A percentile compares a stretch with the other conserved stretches of the same genome.
Evolutionary conservation across 2,329 filamentous ascomycete species (phyloP).

Genomic region (Phialemonium atrogriseum): DNA sequence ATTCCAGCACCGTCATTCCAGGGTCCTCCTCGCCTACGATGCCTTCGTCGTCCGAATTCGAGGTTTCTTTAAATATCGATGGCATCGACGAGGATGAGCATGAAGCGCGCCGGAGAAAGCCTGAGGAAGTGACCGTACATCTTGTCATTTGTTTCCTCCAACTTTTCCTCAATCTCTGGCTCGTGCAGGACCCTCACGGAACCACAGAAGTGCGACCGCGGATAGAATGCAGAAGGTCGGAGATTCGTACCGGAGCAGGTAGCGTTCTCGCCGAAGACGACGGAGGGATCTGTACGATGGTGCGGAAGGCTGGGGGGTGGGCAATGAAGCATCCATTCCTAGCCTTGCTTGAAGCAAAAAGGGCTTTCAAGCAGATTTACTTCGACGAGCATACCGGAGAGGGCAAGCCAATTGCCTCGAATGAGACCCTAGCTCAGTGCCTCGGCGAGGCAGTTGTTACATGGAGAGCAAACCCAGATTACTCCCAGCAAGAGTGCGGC

Average conservation of each 20-base stretch:
- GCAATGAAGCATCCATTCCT: slow-evolving; percentile 2
- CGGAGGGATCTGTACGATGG: neutral
- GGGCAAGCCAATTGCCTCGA: slow-evolving; percentile 1
- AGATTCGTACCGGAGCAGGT: neutral
- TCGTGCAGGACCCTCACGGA: neutral
- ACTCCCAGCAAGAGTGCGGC: neutral
- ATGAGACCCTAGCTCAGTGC: slow-evolving; percentile 3
- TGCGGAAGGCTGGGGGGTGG: neutral
- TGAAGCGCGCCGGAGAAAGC: neutral
- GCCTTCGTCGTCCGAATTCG: slow-evolving; percentile 2
- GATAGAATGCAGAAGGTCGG: neutral
- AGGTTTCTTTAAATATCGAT: neutral
- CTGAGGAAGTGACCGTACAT: slow-evolving; percentile 3
- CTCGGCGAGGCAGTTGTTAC: slow-evolving; percentile 2
- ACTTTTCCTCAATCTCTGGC: neutral
- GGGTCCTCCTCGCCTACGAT: neutral
- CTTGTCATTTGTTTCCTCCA: slow-evolving; percentile 2
- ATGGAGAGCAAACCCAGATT: slow-evolving; percentile 1
- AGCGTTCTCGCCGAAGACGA: slow-evolving; percentile 1
- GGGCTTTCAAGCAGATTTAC: neutral
- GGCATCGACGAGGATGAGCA: slow-evolving; percentile 1
- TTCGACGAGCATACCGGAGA: neutral
- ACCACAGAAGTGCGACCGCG: neutral
- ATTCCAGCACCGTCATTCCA: neutral
- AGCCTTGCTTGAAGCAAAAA: slow-evolving; percentile 2